Conservation (phyloP, 805 yeast species). For the Allodekkera sacchari region DNA sequence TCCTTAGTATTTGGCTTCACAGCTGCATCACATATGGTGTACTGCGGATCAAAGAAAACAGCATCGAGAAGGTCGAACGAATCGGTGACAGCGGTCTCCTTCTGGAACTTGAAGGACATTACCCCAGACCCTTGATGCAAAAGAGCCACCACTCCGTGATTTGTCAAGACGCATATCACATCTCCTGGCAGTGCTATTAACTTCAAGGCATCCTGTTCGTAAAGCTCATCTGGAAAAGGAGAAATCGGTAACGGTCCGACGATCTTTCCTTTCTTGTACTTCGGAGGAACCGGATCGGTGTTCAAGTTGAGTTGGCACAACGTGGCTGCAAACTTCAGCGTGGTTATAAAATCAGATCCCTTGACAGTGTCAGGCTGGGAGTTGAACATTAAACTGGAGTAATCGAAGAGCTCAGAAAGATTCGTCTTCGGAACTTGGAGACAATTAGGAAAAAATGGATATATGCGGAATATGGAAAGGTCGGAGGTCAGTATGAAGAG, state of each 20-base stretch:
- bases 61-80: slow-evolving; percentile 10
- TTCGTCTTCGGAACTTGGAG: slow-evolving; percentile 28
- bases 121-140: too few relatives aligned
- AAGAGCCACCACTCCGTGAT: slow-evolving; percentile 14
- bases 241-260: slow-evolving; percentile 44
- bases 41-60: slow-evolving; percentile 5
- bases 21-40: slow-evolving; percentile 8
- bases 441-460: slow-evolving; percentile 53
- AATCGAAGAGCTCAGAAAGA: slow-evolving; percentile 21
- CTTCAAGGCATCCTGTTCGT: slow-evolving; percentile 33
- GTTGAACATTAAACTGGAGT: slow-evolving; percentile 14
- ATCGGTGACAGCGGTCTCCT: slow-evolving; percentile 18
- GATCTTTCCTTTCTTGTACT: slow-evolving; percentile 15
- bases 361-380: slow-evolving; percentile 13
- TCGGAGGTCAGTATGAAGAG: slow-evolving; percentile 44
- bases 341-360: slow-evolving; percentile 10
- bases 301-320: slow-evolving; percentile 10
- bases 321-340: slow-evolving; percentile 18
- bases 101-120: slow-evolving; percentile 16
- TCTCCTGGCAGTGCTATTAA: slow-evolving; percentile 19
- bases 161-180: slow-evolving; percentile 15
- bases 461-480: slow-evolving; percentile 51
- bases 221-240: slow-evolving; percentile 49
- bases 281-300: slow-evolving; percentile 10
- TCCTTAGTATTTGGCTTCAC: slow-evolving; percentile 15